Base-by-base conservation (phyloP, 768 basidiomycete genomes). In the Termitomyces sp. region DNA sequence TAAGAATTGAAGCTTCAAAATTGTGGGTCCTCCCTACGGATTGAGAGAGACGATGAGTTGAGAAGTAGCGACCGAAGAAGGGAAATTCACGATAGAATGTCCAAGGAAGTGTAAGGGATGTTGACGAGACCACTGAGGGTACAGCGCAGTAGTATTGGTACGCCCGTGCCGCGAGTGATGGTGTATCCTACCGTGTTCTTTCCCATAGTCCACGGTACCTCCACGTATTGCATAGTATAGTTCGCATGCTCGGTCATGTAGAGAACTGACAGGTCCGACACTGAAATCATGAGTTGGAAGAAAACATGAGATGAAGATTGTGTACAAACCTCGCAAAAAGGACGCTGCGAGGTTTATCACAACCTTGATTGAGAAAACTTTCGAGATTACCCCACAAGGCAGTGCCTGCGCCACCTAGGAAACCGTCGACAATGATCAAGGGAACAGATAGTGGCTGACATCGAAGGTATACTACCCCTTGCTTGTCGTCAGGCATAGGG, bases 331-430 rank as follows among this genome's bases (percentile, higher is more conserved):
- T 52, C 37, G 37, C 26, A 27, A 52, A 52, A 27, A 61, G 42
- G 24, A 61, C 54, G 47, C 67, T 63, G 42, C 72, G 63, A 44
- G 46, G 44, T 31, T 24, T 37, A 49, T 71, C 64, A 46, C 43
- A 57, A 22, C 53, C 46, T 13, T 49, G 7, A n/a, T 61, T 55
- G 42, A 61, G 46, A 32, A 41, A 62, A 22, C 31, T 43, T 34
- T 59, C 26, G 12, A 77, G 76, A 42, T 70, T 63, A 31, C 78
- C 77, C 79, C 77, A 79, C 22, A 77, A 59, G 24, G 69, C 36
- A 14, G 73, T 61, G 20, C 73, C 72, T 10, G 69, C 64, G 41
- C 69, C 64, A 43, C 76, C 72, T 8, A 79, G 70, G 60, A 82
- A 82, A 34, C 80, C 79, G 59, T 80, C 72, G 5, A 80, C 81